Percentiles rank a stretch among this genome's conserved stretches.
Conservation (phyloP, 2,329 filamentous ascomycete species). For the Fusarium nygamai region DNA sequence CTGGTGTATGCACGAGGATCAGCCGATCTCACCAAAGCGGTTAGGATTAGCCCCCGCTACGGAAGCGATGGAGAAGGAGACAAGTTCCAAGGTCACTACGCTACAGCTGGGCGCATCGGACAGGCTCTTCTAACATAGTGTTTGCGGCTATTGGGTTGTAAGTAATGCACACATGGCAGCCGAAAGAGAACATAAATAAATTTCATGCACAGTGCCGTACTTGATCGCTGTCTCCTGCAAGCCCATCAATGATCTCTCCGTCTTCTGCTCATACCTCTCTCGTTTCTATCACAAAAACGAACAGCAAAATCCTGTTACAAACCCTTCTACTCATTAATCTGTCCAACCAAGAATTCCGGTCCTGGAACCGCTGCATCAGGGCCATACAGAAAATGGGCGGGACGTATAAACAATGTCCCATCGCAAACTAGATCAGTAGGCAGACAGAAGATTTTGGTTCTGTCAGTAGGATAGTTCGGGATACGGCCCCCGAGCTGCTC, state of each 20-base stretch:
- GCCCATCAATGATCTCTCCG: no score
- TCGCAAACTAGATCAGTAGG: not conserved
- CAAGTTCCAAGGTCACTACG: not conserved
- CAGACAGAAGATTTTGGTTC: not conserved
- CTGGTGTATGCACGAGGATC: not conserved
- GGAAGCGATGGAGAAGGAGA: not conserved
- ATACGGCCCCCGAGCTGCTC: not conserved
- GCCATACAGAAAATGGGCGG: not conserved
- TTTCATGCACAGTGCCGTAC: not conserved
- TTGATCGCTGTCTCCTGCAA: not conserved
- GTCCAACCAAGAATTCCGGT: not conserved
- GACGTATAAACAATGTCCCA: not conserved
- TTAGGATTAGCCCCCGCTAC: not conserved
- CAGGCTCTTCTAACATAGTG: not conserved
- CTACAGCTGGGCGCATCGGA: not conserved
- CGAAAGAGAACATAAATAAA: not conserved
- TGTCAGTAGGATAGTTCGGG: not conserved
- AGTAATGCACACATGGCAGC: not conserved
- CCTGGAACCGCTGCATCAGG: not conserved
- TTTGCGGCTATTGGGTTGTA: not conserved
- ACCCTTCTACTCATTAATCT: not conserved
- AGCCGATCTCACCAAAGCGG: not conserved
- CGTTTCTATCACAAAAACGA: no score
- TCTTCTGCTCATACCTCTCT: no score
- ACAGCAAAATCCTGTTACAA: no score